These are phyloP conservation scores for Adansonia rubrostipa DNA, from an alignment of 441 rosid species.

Conservation along the genomic window DNA sequence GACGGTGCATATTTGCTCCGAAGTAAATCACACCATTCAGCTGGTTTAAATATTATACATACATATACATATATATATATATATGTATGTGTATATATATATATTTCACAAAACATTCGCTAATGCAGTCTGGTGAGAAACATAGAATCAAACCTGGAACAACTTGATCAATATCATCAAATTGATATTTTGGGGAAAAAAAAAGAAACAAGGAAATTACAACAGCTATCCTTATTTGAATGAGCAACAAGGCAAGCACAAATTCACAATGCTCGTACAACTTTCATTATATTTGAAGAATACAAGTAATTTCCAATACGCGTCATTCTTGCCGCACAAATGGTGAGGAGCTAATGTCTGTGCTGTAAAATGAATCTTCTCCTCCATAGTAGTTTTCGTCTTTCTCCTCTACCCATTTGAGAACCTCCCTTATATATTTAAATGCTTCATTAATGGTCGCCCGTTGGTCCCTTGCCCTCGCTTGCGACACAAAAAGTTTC, in stretches of 20 bases:
- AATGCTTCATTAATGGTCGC: constrained; percentile 80
- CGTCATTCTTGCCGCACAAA: constrained; percentile 64
- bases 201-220: not conserved
- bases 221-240: constrained; percentile 21
- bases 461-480: constrained; percentile 81
- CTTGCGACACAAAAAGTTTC: constrained; percentile 93
- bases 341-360: constrained; percentile 90
- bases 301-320: not conserved
- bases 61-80: too few relatives aligned
- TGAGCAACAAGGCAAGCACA: constrained; percentile 2
- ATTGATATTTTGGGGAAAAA: not conserved
- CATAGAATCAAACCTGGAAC: not conserved
- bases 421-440: constrained; percentile 88
- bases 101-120: too few relatives aligned
- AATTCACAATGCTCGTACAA: not conserved
- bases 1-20: too few relatives aligned
- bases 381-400: constrained; percentile 70
- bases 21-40: too few relatives aligned
- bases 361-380: constrained; percentile 92
- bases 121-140: too few relatives aligned
- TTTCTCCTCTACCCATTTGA: constrained; percentile 91
- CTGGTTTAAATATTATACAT: too few relatives aligned
- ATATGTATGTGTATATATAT: too few relatives aligned
- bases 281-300: constrained; percentile 15
- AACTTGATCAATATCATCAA: not conserved